Conservation (phyloP, 805 yeast species). For the Schizosaccharomyces octosporus region DNA sequence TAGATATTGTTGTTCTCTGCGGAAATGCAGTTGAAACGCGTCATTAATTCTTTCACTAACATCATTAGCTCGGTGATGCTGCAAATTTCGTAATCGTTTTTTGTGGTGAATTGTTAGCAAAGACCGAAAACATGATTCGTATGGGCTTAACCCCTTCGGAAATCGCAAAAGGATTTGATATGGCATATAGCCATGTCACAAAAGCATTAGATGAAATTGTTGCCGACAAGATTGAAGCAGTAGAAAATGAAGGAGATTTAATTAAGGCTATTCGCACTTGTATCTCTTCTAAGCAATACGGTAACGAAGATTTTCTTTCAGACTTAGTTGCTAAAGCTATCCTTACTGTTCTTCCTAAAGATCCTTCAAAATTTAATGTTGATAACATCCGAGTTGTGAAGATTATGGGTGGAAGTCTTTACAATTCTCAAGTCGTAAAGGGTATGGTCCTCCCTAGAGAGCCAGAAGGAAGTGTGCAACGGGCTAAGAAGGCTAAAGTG, state of each 20-base stretch:
- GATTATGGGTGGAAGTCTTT: constrained; percentile 74
- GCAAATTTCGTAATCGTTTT: constrained; percentile 75
- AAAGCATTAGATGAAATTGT: constrained; percentile 16
- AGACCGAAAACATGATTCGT: constrained; percentile 62
- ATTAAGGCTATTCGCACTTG: constrained; percentile 62
- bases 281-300: constrained; percentile 80
- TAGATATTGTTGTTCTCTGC: not conserved
- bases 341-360: constrained; percentile 45
- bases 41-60: not conserved
- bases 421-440: constrained; percentile 53
- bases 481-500: constrained; percentile 48
- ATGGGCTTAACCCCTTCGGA: constrained; percentile 80
- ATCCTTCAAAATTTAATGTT: constrained; percentile 50
- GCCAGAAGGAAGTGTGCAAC: constrained; percentile 78
- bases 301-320: constrained; percentile 56
- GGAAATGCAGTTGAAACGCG: no score
- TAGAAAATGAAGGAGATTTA: constrained; percentile 30
- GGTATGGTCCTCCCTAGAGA: constrained; percentile 97
- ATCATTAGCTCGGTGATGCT: constrained; percentile 58
- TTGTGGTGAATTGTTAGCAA: constrained; percentile 75
- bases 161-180: constrained; percentile 71
- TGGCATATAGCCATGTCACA: constrained; percentile 37
- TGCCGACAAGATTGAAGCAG: constrained; percentile 35
- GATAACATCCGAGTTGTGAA: constrained; percentile 89
- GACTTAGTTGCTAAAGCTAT: constrained; percentile 69